Conservation (phyloP, 2,329 filamentous ascomycete species). For the Aspergillus unguis region DNA sequence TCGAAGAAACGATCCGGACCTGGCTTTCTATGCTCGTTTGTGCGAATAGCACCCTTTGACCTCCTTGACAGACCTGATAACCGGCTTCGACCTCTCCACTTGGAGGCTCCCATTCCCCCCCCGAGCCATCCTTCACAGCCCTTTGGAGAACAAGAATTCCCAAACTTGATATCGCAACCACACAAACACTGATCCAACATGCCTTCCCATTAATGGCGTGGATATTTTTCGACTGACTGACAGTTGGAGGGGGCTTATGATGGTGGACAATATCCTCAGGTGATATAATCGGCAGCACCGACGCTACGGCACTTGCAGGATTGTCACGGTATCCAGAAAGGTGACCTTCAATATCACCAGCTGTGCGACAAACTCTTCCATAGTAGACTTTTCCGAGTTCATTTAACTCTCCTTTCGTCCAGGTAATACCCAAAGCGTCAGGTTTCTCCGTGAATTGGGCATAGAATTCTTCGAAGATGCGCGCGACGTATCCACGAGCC, state of each 20-base stretch:
- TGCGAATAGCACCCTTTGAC: not conserved
- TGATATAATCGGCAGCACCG: not conserved
- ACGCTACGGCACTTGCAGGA: not conserved
- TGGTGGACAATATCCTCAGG: not conserved
- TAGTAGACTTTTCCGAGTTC: not conserved
- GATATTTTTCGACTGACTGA: not conserved
- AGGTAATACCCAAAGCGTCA: not conserved
- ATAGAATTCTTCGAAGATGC: not conserved
- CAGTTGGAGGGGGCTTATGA: not conserved
- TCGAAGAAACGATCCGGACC: not conserved
- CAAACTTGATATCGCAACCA: not conserved
- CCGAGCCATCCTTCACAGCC: not conserved
- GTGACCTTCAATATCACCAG: not conserved
- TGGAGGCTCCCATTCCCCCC: not conserved
- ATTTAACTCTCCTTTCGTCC: not conserved
- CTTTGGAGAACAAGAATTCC: not conserved
- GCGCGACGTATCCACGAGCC: too few relatives aligned
- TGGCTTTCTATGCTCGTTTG: not conserved
- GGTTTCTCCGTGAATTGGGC: not conserved
- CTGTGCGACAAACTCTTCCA: too few relatives aligned
- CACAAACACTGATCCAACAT: not conserved
- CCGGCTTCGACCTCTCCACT: not conserved
- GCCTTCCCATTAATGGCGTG: not conserved
- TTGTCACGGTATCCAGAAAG: not conserved
- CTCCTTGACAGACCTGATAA: not conserved